Evolutionary conservation across 768 basidiomycete genomes (phyloP).

Genomic region (Leccinum longicurvipes): DNA sequence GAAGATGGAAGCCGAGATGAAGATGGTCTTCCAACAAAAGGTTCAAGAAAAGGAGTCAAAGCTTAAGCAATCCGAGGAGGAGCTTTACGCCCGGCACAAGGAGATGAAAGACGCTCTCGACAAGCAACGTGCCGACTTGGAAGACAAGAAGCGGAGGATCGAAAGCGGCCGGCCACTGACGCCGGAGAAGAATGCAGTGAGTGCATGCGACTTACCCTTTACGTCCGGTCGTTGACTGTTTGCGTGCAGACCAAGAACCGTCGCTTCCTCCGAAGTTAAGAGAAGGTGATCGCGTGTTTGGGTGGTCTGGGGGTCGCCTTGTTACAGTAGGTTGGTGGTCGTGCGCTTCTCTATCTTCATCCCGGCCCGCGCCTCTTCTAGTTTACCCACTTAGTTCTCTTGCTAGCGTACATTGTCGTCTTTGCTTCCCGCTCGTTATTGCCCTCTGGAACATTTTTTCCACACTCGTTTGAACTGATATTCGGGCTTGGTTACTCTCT

Average conservation of each 20-base stretch:
- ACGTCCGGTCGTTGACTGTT: constrained; percentile 6
- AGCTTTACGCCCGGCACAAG: constrained; percentile 96
- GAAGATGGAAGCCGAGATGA: constrained; percentile 99
- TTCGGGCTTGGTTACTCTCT: constrained; percentile 45
- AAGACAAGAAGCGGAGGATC: constrained; percentile 97
- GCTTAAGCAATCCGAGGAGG: constrained; percentile 98
- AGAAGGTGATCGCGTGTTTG: constrained; percentile 7
- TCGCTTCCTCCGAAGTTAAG: constrained; percentile 36
- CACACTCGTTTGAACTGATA: constrained; percentile 61
- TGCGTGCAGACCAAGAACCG: constrained; percentile 33
- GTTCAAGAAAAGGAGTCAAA: constrained; percentile 99
- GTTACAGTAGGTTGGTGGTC: constrained; percentile 30
- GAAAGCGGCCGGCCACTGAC: constrained; percentile 94
- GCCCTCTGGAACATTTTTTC: constrained; percentile 42
- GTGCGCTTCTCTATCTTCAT: constrained; percentile 24
- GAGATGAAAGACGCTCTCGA: constrained; percentile 99
- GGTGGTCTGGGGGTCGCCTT: constrained; percentile 22
- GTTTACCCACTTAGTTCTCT: constrained; percentile 35
- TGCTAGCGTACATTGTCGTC: constrained; percentile 42
- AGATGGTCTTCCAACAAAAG: constrained; percentile 99
- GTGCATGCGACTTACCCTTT: constrained; percentile 29
- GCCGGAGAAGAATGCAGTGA: constrained; percentile 86
- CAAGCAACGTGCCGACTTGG: constrained; percentile 91
- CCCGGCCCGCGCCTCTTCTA: constrained; percentile 35
- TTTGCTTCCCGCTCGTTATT: constrained; percentile 31